Evolutionary conservation across 495 filamentous ascomycete species (phyloP).

Genomic region (Hypoxylon perforatum): DNA sequence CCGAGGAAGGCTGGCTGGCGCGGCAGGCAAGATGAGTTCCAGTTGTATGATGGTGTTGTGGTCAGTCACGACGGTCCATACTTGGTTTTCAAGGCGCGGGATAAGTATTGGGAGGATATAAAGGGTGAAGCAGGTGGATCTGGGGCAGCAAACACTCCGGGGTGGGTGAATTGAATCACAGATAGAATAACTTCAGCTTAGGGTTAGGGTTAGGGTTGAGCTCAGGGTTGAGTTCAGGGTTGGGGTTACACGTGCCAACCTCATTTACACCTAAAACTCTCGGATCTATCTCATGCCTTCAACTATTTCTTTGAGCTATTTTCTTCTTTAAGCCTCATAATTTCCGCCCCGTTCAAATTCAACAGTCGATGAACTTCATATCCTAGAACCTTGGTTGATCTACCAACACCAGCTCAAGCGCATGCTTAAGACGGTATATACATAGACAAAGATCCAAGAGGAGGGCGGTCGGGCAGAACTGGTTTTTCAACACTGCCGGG

Average conservation of each 20-base stretch:
- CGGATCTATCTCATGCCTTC: neutral
- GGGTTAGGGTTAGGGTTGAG: no score
- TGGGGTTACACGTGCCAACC: neutral
- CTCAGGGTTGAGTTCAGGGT: no score
- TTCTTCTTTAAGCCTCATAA: neutral
- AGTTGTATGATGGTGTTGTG: slow-evolving; percentile 18
- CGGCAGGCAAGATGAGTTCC: slow-evolving; percentile 12
- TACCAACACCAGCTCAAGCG: neutral
- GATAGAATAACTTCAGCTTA: no score
- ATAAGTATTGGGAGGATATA: neutral
- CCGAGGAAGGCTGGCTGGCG: neutral
- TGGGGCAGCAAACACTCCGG: neutral
- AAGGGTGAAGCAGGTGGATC: neutral
- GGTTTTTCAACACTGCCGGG: neutral
- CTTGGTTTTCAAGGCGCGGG: slow-evolving; percentile 31
- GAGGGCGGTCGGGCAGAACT: neutral
- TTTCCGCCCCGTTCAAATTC: slow-evolving; percentile 3
- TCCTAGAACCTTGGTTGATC: neutral
- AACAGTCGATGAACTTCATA: slow-evolving; percentile 6
- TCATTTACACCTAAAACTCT: neutral
- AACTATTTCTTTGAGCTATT: neutral
- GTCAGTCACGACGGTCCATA: slow-evolving; percentile 46
- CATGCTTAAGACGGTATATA: neutral
- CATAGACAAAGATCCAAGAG: neutral
- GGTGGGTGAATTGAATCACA: neutral